These are phyloP conservation scores for Neurospora africana DNA, from an alignment of 495 filamentous ascomycete genomes.

Conservation along the genomic window DNA sequence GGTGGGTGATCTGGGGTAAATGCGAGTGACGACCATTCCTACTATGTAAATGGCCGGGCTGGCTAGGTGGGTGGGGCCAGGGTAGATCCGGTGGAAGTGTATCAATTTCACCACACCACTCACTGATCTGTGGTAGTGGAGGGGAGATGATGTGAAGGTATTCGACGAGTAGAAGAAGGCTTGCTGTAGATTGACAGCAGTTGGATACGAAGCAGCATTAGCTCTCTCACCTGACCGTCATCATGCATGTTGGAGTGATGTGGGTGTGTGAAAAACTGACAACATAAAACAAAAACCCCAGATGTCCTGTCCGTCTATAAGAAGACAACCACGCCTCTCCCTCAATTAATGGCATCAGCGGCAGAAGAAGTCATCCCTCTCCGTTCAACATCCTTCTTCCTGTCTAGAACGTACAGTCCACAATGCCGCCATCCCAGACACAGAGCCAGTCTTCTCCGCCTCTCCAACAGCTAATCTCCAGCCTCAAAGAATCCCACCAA, in stretches of 20 bases:
- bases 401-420: neutral
- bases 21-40: neutral
- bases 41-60: neutral
- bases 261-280: no score
- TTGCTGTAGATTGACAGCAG: no score
- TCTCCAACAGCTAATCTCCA: constrained; percentile 4
- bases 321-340: neutral
- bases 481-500: constrained; percentile 12
- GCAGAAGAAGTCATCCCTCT: no score
- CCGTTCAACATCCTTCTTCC: neutral
- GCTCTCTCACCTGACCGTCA: no score
- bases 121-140: neutral
- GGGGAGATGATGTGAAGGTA: neutral
- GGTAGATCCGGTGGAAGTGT: neutral
- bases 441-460: neutral
- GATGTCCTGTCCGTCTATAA: neutral
- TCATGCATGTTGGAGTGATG: no score
- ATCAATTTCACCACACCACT: neutral
- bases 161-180: neutral
- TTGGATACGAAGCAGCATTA: no score
- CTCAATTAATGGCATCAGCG: neutral
- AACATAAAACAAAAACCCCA: neutral
- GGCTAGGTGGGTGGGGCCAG: neutral
- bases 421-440: neutral
- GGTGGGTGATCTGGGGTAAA: neutral